A percentile compares a stretch with the other conserved stretches of the same genome.
phyloP scores from a whole-genome alignment of 805 yeast genomes.

The Kluyveromyces siamensis region DNA sequence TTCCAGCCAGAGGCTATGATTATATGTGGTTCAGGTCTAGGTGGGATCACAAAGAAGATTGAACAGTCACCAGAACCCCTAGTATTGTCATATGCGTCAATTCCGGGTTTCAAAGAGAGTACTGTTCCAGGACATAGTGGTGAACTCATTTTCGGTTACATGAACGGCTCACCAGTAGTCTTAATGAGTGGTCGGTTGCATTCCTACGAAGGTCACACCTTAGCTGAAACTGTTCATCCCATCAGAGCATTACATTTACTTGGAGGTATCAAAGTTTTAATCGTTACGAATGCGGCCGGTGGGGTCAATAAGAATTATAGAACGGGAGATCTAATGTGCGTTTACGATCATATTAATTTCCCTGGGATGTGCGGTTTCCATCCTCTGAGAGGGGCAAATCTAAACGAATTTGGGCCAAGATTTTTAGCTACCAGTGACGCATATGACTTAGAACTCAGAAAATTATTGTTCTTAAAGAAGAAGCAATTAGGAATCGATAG shows the following conservation, averaged over 20 bases:
- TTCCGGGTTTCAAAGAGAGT: constrained; percentile 74
- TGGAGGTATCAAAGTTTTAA: constrained; percentile 45
- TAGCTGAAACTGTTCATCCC: constrained; percentile 77
- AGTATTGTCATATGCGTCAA: constrained; percentile 50
- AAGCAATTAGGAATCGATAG: constrained; percentile 42
- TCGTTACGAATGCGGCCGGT: constrained; percentile 97
- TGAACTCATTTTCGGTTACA: constrained; percentile 63
- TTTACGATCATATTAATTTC: constrained; percentile 79
- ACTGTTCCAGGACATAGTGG: constrained; percentile 93
- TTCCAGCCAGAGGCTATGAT: constrained; percentile 56
- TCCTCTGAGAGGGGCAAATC: constrained; percentile 81
- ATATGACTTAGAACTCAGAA: constrained; percentile 66
- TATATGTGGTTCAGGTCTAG: constrained; percentile 92
- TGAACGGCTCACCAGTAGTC: constrained; percentile 69
- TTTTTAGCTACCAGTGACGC: constrained; percentile 87
- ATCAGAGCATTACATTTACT: constrained; percentile 62
- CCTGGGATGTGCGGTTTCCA: constrained; percentile 89
- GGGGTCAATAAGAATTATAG: constrained; percentile 59
- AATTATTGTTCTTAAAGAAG: constrained; percentile 47
- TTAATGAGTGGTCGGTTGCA: constrained; percentile 94
- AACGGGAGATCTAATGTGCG: constrained; percentile 88
- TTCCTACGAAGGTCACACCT: constrained; percentile 84
- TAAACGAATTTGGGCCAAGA: constrained; percentile 73
- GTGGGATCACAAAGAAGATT: constrained; percentile 61
- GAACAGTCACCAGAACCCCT: constrained; percentile 32